phyloP scores from a whole-genome alignment of 192 early-diverging fungal species.

The Coemansia sp. region DNA sequence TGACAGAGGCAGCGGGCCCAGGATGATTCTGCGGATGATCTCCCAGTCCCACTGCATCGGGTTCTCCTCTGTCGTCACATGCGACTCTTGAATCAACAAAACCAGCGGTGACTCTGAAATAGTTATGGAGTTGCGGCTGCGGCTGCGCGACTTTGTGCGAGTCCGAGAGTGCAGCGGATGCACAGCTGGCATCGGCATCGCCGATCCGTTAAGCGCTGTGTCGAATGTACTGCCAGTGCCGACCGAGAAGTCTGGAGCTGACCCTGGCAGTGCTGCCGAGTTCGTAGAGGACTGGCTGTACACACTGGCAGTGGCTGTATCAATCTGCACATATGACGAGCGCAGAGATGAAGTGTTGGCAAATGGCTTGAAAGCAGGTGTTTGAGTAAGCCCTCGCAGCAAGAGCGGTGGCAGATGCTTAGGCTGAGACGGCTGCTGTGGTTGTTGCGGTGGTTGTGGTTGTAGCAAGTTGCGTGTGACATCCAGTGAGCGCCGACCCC shows the following conservation, averaged over 20 bases:
- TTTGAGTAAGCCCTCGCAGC: slow-evolving; percentile 23
- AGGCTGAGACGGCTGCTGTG: background rate
- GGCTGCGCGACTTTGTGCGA: slow-evolving; percentile 54
- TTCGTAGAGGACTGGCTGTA: slow-evolving; percentile 11
- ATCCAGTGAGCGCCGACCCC: slow-evolving; percentile 43
- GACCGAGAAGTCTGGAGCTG: slow-evolving; percentile 3
- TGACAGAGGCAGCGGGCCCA: slow-evolving; percentile 26
- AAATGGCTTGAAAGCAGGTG: slow-evolving; percentile 3
- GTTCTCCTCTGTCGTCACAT: slow-evolving; percentile 46
- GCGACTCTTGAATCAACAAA: slow-evolving; percentile 38
- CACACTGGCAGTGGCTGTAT: slow-evolving; percentile 12
- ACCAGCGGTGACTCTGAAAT: slow-evolving; percentile 30
- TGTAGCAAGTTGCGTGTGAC: slow-evolving; percentile 23
- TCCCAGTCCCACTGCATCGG: slow-evolving; percentile 55
- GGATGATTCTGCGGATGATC: slow-evolving; percentile 32
- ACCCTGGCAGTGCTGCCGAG: background rate
- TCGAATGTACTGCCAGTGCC: background rate
- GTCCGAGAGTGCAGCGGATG: slow-evolving; percentile 36
- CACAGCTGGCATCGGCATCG: slow-evolving; percentile 16
- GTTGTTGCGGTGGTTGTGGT: background rate
- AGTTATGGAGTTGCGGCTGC: slow-evolving; percentile 35
- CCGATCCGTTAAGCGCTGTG: background rate
- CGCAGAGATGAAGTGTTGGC: slow-evolving; percentile 15
- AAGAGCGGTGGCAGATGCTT: slow-evolving; percentile 20
- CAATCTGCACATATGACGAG: slow-evolving; percentile 38